These are phyloP conservation scores for Strobilomyces dryophilus DNA, from an alignment of 768 basidiomycete species.

Conservation along the genomic window DNA sequence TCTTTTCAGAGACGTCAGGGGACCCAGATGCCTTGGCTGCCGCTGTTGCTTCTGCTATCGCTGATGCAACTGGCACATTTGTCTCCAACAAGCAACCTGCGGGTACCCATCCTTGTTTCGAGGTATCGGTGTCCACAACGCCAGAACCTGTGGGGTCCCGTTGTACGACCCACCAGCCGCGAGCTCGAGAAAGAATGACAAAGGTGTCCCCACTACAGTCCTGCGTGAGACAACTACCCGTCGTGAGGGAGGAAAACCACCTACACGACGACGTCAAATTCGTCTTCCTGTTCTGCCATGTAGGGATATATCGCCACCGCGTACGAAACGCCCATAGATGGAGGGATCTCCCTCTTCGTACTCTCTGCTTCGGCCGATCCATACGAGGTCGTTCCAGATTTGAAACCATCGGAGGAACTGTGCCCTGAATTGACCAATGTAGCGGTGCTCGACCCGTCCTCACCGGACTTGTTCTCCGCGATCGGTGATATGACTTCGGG, in stretches of 20 bases:
- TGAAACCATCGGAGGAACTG: slow-evolving; percentile 25
- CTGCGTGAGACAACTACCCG: slow-evolving; percentile 3
- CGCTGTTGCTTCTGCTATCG: slow-evolving; percentile 78
- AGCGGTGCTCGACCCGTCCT: slow-evolving; percentile 34
- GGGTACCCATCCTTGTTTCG: slow-evolving; percentile 95
- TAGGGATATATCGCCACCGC: slow-evolving; percentile 99
- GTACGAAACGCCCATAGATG: slow-evolving; percentile 68
- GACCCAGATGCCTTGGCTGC: slow-evolving; percentile 47
- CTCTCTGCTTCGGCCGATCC: slow-evolving; percentile 31
- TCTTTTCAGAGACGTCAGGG: slow-evolving; percentile 37
- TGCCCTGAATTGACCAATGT: slow-evolving; percentile 31
- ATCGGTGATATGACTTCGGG: slow-evolving; percentile 68
- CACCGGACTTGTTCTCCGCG: slow-evolving; percentile 44
- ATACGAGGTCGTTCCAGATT: slow-evolving; percentile 14
- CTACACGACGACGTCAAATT: slow-evolving; percentile 96
- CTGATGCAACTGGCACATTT: slow-evolving; percentile 83
- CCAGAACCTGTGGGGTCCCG: slow-evolving; percentile 86
- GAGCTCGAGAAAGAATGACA: slow-evolving; percentile 87
- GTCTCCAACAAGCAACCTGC: slow-evolving; percentile 96
- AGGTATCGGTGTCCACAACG: slow-evolving; percentile 66
- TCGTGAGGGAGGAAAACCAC: slow-evolving; percentile 28
- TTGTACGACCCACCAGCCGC: slow-evolving; percentile 99
- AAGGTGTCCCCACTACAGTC: slow-evolving; percentile 80
- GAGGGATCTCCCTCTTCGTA: slow-evolving; percentile 40
- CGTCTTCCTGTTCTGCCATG: slow-evolving; percentile 97